Conservation (phyloP, 768 basidiomycete genomes). For the Ephemerocybe angulata region DNA sequence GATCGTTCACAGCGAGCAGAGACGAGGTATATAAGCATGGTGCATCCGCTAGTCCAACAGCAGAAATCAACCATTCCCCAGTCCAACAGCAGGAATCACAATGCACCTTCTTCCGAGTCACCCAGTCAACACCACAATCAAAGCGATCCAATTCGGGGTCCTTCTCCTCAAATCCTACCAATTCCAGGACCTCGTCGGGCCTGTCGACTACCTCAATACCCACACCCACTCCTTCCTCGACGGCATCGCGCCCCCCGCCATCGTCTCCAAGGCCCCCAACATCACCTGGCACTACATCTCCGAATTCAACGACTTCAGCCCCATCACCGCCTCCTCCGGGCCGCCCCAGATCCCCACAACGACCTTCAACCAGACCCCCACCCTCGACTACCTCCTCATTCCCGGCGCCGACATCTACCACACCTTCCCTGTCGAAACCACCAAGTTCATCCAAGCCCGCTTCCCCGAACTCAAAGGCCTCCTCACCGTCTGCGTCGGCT, state of each 20-base stretch:
- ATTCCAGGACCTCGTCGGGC: slow-evolving; percentile 24
- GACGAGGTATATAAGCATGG: no score
- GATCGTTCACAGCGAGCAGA: no score
- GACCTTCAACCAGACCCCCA: slow-evolving; percentile 19
- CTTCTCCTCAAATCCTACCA: no score
- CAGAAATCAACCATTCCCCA: no score
- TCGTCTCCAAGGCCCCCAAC: slow-evolving; percentile 18
- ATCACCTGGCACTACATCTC: slow-evolving; percentile 26
- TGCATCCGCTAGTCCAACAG: no score
- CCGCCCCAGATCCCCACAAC: slow-evolving; percentile 16
- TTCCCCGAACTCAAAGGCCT: slow-evolving; percentile 17
- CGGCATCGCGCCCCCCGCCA: no score
- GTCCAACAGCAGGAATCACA: no score
- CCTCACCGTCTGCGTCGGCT: slow-evolving; percentile 23
- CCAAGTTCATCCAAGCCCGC: slow-evolving; percentile 15
- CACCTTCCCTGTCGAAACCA: slow-evolving; percentile 11
- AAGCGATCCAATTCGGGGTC: no score
- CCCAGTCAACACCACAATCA: no score
- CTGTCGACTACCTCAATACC: slow-evolving; percentile 23
- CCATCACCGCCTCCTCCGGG: slow-evolving; percentile 16
- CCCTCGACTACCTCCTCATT: slow-evolving; percentile 23
- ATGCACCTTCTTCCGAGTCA: no score
- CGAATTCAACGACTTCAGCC: slow-evolving; percentile 8
- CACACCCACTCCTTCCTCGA: slow-evolving; percentile 14
- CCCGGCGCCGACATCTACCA: slow-evolving; percentile 20